These are phyloP conservation scores for Bipolaris victoriae DNA, from an alignment of 2,329 filamentous ascomycete genomes.

Conservation along the genomic window DNA sequence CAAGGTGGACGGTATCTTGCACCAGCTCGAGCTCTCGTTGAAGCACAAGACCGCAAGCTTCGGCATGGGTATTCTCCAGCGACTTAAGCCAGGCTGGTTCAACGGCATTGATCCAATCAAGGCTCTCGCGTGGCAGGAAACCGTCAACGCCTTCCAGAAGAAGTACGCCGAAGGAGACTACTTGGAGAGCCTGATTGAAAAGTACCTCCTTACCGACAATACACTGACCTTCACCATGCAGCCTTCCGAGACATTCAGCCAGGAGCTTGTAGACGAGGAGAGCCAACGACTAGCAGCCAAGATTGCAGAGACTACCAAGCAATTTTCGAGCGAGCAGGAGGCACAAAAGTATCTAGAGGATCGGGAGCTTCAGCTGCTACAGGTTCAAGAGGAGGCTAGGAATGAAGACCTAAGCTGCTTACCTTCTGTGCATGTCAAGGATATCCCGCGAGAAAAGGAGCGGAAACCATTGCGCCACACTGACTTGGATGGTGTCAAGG, in stretches of 20 bases:
- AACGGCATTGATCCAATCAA: conserved; percentile 93
- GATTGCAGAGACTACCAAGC: conserved; percentile 71
- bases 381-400: conserved; percentile 82
- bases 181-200: conserved; percentile 82
- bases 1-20: conserved; percentile 92
- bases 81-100: conserved; percentile 92
- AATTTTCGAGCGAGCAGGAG: conserved; percentile 72
- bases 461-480: conserved; percentile 69
- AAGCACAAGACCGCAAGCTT: conserved; percentile 98
- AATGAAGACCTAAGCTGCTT: conserved; percentile 85
- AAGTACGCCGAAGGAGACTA: conserved; percentile 78
- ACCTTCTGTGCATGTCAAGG: conserved; percentile 84
- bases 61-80: conserved; percentile 86
- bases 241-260: conserved; percentile 75
- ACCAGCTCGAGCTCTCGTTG: conserved; percentile 88
- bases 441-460: conserved; percentile 83
- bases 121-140: conserved; percentile 88
- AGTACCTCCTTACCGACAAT: conserved; percentile 86
- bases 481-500: conserved; percentile 66
- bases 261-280: conserved; percentile 79
- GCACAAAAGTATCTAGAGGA: conserved; percentile 75
- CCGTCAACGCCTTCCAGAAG: conserved; percentile 79
- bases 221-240: conserved; percentile 94
- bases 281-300: conserved; percentile 73
- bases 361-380: conserved; percentile 79